phyloP scores from a whole-genome alignment of 2,329 filamentous ascomycete genomes.

The Hyphodiscus sp. region DNA sequence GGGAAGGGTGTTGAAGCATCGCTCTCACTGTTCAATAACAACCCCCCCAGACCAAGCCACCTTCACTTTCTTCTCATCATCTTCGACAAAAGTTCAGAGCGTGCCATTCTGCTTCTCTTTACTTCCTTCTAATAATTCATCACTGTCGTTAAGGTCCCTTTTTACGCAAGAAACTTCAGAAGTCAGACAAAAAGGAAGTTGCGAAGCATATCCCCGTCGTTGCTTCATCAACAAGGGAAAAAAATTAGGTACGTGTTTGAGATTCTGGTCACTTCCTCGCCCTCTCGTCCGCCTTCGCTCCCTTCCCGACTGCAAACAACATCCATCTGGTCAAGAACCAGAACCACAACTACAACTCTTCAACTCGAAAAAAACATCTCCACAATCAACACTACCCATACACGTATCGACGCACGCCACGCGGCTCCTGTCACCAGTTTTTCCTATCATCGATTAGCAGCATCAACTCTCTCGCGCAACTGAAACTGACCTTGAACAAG shows the following conservation, averaged over 20 bases:
- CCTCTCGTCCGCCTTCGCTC: neutral
- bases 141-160: conserved; percentile 23
- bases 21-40: neutral
- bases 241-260: conserved; percentile 13
- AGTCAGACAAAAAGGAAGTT: neutral
- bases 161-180: conserved; percentile 1
- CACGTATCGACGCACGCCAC: conserved; percentile 7
- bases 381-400: conserved; percentile 2
- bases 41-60: conserved; percentile 10
- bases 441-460: conserved; percentile 4
- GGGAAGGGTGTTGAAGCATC: neutral
- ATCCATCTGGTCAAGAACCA: neutral
- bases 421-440: conserved; percentile 8
- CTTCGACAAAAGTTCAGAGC: conserved; percentile 1
- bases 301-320: conserved; percentile 1
- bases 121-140: conserved; percentile 14
- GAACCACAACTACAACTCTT: too few relatives aligned
- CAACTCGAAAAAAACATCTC: neutral
- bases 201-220: neutral
- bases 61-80: conserved; percentile 13
- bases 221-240: conserved; percentile 9
- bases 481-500: conserved; percentile 16
- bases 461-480: conserved; percentile 5
- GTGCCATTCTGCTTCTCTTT: conserved; percentile 9
- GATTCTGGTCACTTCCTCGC: neutral